Base-by-base conservation (phyloP, 2,329 filamentous ascomycete genomes). In the Didymellaceae sp. region DNA sequence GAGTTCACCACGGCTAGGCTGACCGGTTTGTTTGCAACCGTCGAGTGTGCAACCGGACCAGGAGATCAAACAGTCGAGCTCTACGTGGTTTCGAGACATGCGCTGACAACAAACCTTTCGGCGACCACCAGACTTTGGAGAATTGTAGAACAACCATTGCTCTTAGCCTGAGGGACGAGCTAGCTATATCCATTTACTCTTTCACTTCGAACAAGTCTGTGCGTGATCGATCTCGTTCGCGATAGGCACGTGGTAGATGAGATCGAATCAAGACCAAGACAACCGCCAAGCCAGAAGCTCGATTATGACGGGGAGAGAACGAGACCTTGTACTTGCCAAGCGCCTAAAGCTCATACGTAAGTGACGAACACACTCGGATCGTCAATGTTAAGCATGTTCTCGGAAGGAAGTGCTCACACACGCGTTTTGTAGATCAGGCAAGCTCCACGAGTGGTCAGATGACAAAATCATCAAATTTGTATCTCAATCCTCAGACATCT, bases 341-440 rank as follows among this genome's bases (percentile, higher is more conserved):
- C n/a, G n/a, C n/a, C n/a, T n/a, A n/a, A n/a, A n/a, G n/a, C n/a
- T n/a, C n/a, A n/a, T n/a, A n/a, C n/a, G n/a, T n/a, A n/a, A n/a
- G n/a, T n/a, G 33, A 33, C 11, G 32, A 25, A 18, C 32, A 17
- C 10, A 33, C 31, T 32, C 25, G 21, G 28, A 18, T 11, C 3
- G 21, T 17, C 8, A 13, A 26, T 34, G 21, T 11, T 43, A 25
- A 21, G 25, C 31, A 25, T 25, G 4, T 17, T 2, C 6, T 39
- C 26, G 8, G 17, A 20, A 21, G 34, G 18, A 22, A n/a, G n/a
- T 2, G 18, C 9, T 6, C 26, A 30, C 20, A 44, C 40, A 17
- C 40, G 34, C 28, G 47, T 30, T 40, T n/a, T 18, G 3, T 40
- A 17, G 7, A 24, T 7, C 26, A 44, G 30, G 47, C 40, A 50